Base-by-base conservation (phyloP, 169 alveolate species). In the Plasmodium vinckei region DNA sequence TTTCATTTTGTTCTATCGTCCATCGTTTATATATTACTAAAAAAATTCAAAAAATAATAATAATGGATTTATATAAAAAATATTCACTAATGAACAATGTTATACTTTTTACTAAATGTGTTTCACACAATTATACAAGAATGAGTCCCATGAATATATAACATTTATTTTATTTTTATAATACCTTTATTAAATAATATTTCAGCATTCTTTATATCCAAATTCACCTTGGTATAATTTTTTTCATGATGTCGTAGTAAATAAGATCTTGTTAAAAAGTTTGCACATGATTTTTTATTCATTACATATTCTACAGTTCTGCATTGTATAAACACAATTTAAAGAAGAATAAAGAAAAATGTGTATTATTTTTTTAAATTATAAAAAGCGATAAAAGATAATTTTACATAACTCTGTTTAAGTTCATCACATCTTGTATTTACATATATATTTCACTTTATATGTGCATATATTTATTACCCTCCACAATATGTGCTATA, bases 301-400 rank as follows among this genome's bases (percentile, higher is more conserved):
- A 77, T 77, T 25, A 77, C 88, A 64, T 77, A 63, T 23, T 77
- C 88, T 27, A 51, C 88, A 9, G 67, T 77, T 63, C 88, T 77
- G 59, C 46, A 9, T 47, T 46, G 51, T 44, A n/a, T 44, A 75
- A 12, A 64, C 21, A n/a, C 21, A 51, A 51, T 51, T 51, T 51
- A 13, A 13, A 13, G 59, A 47, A 49, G 53, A 42, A 23, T 53
- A 49, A 17, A 53, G 44, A 39, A 47, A 10, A 57, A 7, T 39
- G 9, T 65, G 21, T 65, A 27, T 33, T 65, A 27, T 65, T 65
- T 65, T 65, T 65, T 65, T 65, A 13, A 23, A 17, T 19, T 19
- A 3, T 6, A 23, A 9, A 23, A 63, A 21, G 6, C 72, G 13
- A 51, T 15, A 12, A 6, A 15, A 15, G 19, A 51, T 17, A 15